Percentiles rank a stretch among this genome's conserved stretches.
phyloP scores from a whole-genome alignment of 2,329 filamentous ascomycete species.

The Zymoseptoria pseudotritici region DNA sequence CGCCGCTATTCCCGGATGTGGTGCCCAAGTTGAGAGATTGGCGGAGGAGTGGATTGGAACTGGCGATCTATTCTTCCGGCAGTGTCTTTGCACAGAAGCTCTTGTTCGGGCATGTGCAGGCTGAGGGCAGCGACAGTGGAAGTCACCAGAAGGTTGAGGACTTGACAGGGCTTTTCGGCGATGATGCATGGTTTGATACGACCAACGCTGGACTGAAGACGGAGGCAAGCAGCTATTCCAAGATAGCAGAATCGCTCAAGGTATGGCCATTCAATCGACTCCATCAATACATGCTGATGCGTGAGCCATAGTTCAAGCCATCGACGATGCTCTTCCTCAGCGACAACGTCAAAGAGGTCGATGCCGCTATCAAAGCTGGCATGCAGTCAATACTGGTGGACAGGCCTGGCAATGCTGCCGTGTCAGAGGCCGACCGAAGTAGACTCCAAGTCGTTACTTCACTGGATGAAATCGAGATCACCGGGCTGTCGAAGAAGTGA shows the following conservation, averaged over 20 bases:
- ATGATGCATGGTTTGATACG: slow-evolving; percentile 66
- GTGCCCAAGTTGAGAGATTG: slow-evolving; percentile 45
- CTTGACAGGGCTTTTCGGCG: slow-evolving; percentile 47
- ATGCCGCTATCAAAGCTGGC: slow-evolving; percentile 37
- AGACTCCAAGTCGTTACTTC: slow-evolving; percentile 21
- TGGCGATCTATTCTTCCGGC: slow-evolving; percentile 76
- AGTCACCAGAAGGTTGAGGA: slow-evolving; percentile 44
- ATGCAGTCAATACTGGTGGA: slow-evolving; percentile 40
- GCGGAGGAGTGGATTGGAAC: slow-evolving; percentile 46
- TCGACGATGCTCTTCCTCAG: slow-evolving; percentile 68
- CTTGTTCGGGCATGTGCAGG: slow-evolving; percentile 56
- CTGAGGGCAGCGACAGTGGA: slow-evolving; percentile 4
- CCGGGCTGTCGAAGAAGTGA: neutral
- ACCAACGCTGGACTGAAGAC: slow-evolving; percentile 71
- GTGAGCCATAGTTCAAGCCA: slow-evolving; percentile 33
- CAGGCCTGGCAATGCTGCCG: slow-evolving; percentile 62
- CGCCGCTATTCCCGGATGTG: slow-evolving; percentile 69
- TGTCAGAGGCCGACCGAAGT: slow-evolving; percentile 44
- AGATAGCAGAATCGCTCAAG: slow-evolving; percentile 48
- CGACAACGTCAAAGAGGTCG: slow-evolving; percentile 60
- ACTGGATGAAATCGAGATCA: slow-evolving; percentile 20
- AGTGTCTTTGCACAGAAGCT: slow-evolving; percentile 75
- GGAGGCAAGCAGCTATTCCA: slow-evolving; percentile 58
- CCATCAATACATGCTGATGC: slow-evolving; percentile 1
- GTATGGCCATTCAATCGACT: slow-evolving; percentile 9